A percentile compares a stretch with the other conserved stretches of the same genome.
These are phyloP conservation scores for Penicillium sp. DNA, from an alignment of 2,329 filamentous ascomycete species.

Conservation along the genomic window DNA sequence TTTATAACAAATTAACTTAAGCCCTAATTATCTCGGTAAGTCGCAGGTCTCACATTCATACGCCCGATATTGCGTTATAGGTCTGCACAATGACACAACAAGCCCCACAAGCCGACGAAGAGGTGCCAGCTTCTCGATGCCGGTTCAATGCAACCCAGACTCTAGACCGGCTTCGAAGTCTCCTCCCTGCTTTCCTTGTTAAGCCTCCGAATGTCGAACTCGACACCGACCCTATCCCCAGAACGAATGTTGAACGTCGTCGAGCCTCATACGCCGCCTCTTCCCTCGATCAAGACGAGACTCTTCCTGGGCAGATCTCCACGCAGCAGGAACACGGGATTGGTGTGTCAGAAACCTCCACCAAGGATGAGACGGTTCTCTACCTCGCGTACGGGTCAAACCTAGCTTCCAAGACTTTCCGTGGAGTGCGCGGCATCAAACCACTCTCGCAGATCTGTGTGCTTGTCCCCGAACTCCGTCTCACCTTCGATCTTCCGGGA, in stretches of 20 bases:
- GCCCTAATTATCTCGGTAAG: constrained; percentile 9
- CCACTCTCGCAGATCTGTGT: constrained; percentile 82
- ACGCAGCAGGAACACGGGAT: constrained; percentile 19
- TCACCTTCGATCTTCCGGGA: constrained; percentile 84
- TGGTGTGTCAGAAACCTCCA: constrained; percentile 5
- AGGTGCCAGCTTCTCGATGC: constrained; percentile 2
- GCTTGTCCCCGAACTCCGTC: constrained; percentile 70
- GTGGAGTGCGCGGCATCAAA: constrained; percentile 72
- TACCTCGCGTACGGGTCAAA: constrained; percentile 94
- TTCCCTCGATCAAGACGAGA: constrained; percentile 22
- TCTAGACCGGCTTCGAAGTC: constrained; percentile 14
- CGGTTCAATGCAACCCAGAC: constrained; percentile 20
- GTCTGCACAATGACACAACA: constrained; percentile 11
- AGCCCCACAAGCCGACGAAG: not conserved
- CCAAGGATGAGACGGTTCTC: constrained; percentile 57
- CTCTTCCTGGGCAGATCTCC: constrained; percentile 19
- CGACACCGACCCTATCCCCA: constrained; percentile 14
- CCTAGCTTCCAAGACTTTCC: constrained; percentile 75
- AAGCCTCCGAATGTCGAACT: not conserved
- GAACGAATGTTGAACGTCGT: constrained; percentile 18
- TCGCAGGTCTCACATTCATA: not conserved
- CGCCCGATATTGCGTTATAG: constrained; percentile 1
- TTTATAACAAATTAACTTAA: constrained; percentile 5
- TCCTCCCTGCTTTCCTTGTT: constrained; percentile 1
- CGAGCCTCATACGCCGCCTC: constrained; percentile 12